Percentiles rank a stretch among this genome's conserved stretches.
phyloP scores from a whole-genome alignment of 1,139 yeast species.

The Nakaseomyces bracarensis region DNA sequence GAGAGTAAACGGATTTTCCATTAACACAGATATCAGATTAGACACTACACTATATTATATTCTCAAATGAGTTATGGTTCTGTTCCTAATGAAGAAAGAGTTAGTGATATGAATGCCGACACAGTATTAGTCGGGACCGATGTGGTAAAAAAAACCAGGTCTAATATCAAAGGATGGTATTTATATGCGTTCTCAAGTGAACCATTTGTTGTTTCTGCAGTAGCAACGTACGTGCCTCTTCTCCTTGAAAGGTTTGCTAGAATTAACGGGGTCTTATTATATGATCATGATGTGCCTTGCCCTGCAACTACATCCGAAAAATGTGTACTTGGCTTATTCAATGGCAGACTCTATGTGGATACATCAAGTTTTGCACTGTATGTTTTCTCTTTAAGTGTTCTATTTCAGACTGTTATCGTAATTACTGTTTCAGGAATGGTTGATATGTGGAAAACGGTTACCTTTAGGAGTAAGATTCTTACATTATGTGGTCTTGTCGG shows the following conservation, averaged over 20 bases:
- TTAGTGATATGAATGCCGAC: conserved; percentile 4
- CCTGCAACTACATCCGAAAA: conserved; percentile 18
- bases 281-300: conserved; percentile 45
- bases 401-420: conserved; percentile 56
- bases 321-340: conserved; percentile 38
- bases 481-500: conserved; percentile 50
- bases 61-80: conserved; percentile 8
- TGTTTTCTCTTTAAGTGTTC: conserved; percentile 56
- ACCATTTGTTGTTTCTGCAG: conserved; percentile 65
- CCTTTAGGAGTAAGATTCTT: conserved; percentile 34
- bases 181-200: conserved; percentile 62
- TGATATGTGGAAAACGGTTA: conserved; percentile 44
- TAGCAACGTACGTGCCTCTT: conserved; percentile 63
- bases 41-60: background rate
- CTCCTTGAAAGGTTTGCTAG: conserved; percentile 59
- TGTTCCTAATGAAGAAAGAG: background rate
- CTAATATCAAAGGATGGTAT: conserved; percentile 44
- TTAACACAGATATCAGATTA: too few relatives aligned
- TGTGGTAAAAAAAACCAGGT: conserved; percentile 24
- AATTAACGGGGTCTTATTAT: conserved; percentile 49
- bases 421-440: conserved; percentile 64
- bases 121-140: conserved; percentile 2
- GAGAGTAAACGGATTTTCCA: too few relatives aligned
- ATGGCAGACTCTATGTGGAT: conserved; percentile 37
- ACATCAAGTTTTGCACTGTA: conserved; percentile 62